Evolutionary conservation across 2,329 filamentous ascomycete species (phyloP), one percentile per base, ranked within the genome.

Genomic region (Nothophoma quercina): DNA sequence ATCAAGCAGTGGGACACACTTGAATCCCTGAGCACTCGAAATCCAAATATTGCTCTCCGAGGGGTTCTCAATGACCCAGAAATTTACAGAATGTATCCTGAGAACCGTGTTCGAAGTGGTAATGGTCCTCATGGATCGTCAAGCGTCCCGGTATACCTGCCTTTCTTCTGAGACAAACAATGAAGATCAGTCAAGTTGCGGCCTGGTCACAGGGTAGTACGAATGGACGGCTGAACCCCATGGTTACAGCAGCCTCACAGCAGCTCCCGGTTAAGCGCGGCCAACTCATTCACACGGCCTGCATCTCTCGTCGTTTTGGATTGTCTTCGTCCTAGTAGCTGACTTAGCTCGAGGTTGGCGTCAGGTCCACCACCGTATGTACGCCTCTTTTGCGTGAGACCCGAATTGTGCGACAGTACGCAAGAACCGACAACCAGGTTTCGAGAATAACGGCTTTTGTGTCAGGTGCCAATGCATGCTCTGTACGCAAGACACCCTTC

Each of bases 341-440:
- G 36, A 25, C 28, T 56, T 32, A 45, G 40, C 28, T 50, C 51
- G 49, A 49, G 48, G 33, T 23, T 45, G 49, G 57, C 49, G 60
- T 49, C 61, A 52, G 45, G 54, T 38, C 38, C 58, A 49, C 62
- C 57, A 59, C 62, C 63, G 61, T 64, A 69, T 66, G 62, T 53
- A 63, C 56, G 58, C 62, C 51, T 64, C 55, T 56, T 51, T 41
- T 61, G 53, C 53, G 60, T 63, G 52, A 47, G 33, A 59, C 56
- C 40, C 54, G 34, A 50, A 58, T 54, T 23, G 68, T 71, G 63
- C 60, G 52, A 72, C 70, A 60, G 56, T 57, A 64, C 53, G 26
- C 58, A 54, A 43, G 34, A 61, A 63, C 71, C 71, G 61, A 60
- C 53, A 64, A 73, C 71, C 71, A 58, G 71, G 71, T 70, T 60